These are phyloP conservation scores for Saxophila tyrrhenica DNA, from an alignment of 495 filamentous ascomycete species.

Conservation along the genomic window DNA sequence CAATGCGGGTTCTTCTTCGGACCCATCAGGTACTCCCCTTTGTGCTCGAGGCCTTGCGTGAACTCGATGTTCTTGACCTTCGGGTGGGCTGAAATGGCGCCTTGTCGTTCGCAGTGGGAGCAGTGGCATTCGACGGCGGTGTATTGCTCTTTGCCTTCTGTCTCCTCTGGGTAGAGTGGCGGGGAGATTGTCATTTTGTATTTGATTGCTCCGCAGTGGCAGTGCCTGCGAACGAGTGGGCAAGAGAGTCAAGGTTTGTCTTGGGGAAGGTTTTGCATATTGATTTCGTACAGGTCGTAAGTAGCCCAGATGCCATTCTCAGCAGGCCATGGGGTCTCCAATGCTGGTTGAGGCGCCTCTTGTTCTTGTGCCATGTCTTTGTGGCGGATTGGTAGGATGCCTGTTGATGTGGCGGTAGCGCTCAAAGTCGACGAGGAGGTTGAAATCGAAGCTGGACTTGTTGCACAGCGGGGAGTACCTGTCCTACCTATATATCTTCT, in stretches of 20 bases:
- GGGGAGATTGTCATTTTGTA: constrained; percentile 12
- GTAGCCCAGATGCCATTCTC: constrained; percentile 1
- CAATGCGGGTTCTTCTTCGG: constrained; percentile 7
- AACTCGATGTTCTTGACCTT: constrained; percentile 5
- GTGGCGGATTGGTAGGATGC: neutral
- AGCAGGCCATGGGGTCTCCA: constrained; percentile 1
- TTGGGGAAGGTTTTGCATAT: too few relatives aligned
- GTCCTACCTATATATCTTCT: too few relatives aligned
- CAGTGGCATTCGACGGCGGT: constrained; percentile 8
- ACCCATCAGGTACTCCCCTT: constrained; percentile 2
- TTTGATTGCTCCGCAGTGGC: constrained; percentile 15
- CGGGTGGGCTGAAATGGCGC: constrained; percentile 2
- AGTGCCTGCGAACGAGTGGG: too few relatives aligned
- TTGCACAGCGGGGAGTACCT: too few relatives aligned
- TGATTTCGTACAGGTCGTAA: constrained; percentile 11
- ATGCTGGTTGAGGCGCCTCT: neutral
- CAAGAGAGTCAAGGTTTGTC: too few relatives aligned
- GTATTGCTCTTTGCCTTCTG: neutral
- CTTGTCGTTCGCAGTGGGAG: constrained; percentile 10
- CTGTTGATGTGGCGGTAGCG: neutral
- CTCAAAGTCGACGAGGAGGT: too few relatives aligned
- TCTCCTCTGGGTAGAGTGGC: constrained; percentile 3
- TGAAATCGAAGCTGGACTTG: too few relatives aligned
- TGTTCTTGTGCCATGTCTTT: neutral
- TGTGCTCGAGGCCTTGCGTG: constrained; percentile 4